Base-by-base conservation (phyloP, 805 yeast genomes). In the Pichia nakasei region DNA sequence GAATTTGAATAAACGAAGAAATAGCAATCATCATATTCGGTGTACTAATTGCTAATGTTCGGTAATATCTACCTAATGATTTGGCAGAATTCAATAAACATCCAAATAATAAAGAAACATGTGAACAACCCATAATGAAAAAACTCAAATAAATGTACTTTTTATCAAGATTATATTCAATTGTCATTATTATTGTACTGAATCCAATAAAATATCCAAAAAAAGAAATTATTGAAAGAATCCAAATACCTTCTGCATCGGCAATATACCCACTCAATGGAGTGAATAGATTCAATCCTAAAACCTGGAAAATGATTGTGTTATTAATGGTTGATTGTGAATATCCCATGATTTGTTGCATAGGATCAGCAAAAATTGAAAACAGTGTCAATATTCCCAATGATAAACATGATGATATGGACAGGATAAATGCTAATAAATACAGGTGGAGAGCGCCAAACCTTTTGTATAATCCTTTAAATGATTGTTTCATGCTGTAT, bases 261-360 rank as follows among this genome's bases (percentile, higher is more conserved):
- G 95, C 93, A 39, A 85, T 67, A 49, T 82, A 75, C 0, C 97
- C 97, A 44, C 87, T 64, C 2, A 83, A 57, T 0, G 97, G 96
- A 2, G 88, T 78, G 19, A 87, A 80, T 31, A 84, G 62, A 59
- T 88, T 89, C 79, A 85, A 78, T 5, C 96, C 97, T 43, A 85
- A 57, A 12, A 85, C 85, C 9, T 84, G 80, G 20, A 77, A 69
- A 32, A 86, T 80, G 24, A 93, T 84, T 22, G 89, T 78, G 43
- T 75, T 66, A 64, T 91, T 91, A 57, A 75, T 70, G 45, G 68
- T 64, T 34, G 83, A 65, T 52, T 86, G 87, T 0, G 82, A 59
- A 55, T 82, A 79, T 3, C 77, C 75, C 37, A 82, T 63, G 22
- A 68, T 61, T 12, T 65, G 56, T 48, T 77, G 79, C 56, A 93